These are phyloP conservation scores for Solanum corneliomulleri DNA, from an alignment of 257 asterid genomes.

Conservation along the genomic window DNA sequence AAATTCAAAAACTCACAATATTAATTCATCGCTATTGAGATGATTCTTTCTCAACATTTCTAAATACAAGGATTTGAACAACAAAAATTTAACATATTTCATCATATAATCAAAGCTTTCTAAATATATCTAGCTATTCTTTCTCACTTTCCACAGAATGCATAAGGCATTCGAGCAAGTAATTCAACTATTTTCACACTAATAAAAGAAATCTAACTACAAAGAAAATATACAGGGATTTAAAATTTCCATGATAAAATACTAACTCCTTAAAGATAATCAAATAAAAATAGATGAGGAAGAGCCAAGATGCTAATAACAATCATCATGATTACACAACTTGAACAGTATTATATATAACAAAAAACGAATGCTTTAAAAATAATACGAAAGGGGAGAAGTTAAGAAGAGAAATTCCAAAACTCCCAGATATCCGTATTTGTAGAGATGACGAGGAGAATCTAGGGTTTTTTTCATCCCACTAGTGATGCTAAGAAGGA, in stretches of 20 bases:
- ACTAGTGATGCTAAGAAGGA: neutral
- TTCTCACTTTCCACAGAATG: neutral
- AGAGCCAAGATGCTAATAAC: neutral
- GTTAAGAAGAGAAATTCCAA: neutral
- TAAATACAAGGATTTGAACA: neutral
- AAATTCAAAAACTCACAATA: neutral
- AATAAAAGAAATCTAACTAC: neutral
- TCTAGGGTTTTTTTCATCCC: neutral
- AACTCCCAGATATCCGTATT: neutral
- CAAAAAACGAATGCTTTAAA: no score
- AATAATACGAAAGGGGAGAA: neutral
- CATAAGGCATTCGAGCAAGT: neutral
- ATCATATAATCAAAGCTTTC: no score
- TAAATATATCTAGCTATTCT: neutral
- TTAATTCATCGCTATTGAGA: neutral
- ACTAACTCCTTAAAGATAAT: neutral
- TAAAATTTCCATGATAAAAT: neutral
- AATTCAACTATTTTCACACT: neutral
- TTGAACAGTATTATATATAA: no score
- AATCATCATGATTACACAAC: neutral
- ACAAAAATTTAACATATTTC: no score
- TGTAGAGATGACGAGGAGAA: neutral
- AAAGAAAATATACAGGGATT: neutral
- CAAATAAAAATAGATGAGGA: neutral
- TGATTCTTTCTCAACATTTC: neutral